Evolutionary conservation across 257 asterid genomes (phyloP), one percentile per base, ranked within the genome.

Genomic region (Solanum sitiens): DNA sequence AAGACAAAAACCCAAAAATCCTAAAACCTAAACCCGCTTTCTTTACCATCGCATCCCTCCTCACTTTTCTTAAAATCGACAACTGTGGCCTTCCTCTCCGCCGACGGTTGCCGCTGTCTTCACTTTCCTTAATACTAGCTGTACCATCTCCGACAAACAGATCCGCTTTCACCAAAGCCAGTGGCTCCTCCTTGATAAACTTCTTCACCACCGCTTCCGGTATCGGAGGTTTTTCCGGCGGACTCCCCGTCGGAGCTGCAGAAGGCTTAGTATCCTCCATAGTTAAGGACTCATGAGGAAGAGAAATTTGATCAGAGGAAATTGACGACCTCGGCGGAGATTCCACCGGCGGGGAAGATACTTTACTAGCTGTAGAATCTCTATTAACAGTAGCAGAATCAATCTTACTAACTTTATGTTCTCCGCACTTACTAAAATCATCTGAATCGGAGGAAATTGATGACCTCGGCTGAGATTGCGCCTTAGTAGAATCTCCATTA

Each of bases 1-100:
- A 92, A 88, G 91, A 92, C 89, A 95, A 44, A 72, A 91, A 90
- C 63, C 96, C 96, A 56, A 93, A 90, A 86, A 92, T 85, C 91
- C 98, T 90, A 77, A 93, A 92, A 67, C 97, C 96, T 59, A 95
- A 68, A 9, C 93, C 96, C 27, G 90, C 93, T 85, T 61, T 91
- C 84, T 92, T 93, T 91, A 92, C 88, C 91, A 87, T 89, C 84
- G 87, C 92, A 87, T 90, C 95, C 50, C 91, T 91, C 71, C 90
- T 82, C 59, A 70, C 89, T 73, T 91, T 90, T 84, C 88, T 90
- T 91, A 88, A 67, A 30, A 89, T 87, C 74, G 96, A 93, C 50
- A 90, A 77, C 87, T 89, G 44, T 35, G 93, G 94, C 59, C 83
- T 88, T 74, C 59, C 37, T 86, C 90, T 91, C 93, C 90, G 87